A percentile compares a stretch with the other conserved stretches of the same genome.
These are phyloP conservation scores for Lanzia echinophila DNA, from an alignment of 2,329 filamentous ascomycete species.

Conservation along the genomic window DNA sequence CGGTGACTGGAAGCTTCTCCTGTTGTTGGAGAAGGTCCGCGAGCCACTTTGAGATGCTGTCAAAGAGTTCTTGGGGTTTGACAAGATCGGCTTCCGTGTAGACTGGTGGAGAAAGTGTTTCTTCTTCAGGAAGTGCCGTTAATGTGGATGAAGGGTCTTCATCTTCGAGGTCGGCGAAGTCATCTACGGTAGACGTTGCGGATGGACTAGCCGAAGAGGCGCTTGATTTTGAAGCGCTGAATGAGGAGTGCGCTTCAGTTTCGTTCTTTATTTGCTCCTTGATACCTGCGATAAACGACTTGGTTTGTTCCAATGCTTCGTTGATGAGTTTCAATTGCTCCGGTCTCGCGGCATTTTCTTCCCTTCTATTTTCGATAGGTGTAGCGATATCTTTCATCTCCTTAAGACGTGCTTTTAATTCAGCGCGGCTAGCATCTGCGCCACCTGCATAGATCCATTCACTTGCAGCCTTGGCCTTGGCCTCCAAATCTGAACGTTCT, in stretches of 20 bases:
- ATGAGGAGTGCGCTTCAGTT: conserved; percentile 48
- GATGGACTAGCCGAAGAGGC: conserved; percentile 30
- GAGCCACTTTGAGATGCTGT: conserved; percentile 66
- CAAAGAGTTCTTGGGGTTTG: conserved; percentile 54
- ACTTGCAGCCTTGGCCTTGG: conserved; percentile 61
- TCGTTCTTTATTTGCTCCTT: conserved; percentile 68
- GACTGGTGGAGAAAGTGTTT: conserved; percentile 54
- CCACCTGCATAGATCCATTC: conserved; percentile 93
- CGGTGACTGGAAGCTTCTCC: conserved; percentile 58
- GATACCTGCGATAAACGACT: conserved; percentile 63
- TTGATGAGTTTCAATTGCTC: conserved; percentile 60
- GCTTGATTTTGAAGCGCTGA: conserved; percentile 40
- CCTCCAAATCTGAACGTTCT: conserved; percentile 59
- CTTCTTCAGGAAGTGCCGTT: conserved; percentile 34
- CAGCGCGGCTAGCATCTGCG: conserved; percentile 64
- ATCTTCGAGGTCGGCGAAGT: conserved; percentile 74
- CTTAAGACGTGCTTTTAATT: conserved; percentile 70
- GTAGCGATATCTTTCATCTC: conserved; percentile 69
- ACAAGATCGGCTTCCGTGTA: conserved; percentile 70
- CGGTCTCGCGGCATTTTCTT: conserved; percentile 67
- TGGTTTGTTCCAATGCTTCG: conserved; percentile 63
- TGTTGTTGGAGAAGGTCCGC: conserved; percentile 64
- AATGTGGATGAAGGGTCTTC: conserved; percentile 40
- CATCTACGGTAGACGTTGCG: conserved; percentile 36
- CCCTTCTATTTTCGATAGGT: conserved; percentile 68